Evolutionary conservation across 2,329 filamentous ascomycete species (phyloP).

Genomic region (Epichloe sibirici): DNA sequence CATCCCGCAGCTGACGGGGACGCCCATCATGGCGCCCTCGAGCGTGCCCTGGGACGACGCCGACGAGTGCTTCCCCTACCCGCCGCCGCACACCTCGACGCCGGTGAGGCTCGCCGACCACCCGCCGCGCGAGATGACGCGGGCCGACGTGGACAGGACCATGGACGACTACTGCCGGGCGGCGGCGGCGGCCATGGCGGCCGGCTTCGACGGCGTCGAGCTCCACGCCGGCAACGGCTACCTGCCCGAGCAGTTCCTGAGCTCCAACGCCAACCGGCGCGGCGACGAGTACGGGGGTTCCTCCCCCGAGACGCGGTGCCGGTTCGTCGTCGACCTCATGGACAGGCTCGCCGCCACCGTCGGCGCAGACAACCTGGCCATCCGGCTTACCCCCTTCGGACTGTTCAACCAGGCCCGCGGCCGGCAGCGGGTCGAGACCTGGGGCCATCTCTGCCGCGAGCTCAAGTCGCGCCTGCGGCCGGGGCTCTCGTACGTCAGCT

Average conservation of each 20-base stretch:
- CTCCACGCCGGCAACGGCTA: conserved; percentile 29
- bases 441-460: conserved; percentile 34
- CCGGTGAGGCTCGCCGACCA: conserved; percentile 25
- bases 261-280: conserved; percentile 23
- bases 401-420: conserved; percentile 39
- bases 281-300: conserved; percentile 24
- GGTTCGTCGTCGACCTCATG: conserved; percentile 45
- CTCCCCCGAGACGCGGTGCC: conserved; percentile 21
- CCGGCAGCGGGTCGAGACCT: conserved; percentile 39
- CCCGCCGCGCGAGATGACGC: conserved; percentile 21
- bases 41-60: conserved; percentile 33
- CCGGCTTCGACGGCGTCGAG: conserved; percentile 36
- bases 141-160: conserved; percentile 28
- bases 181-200: conserved; percentile 34
- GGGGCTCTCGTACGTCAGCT: conserved; percentile 39
- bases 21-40: conserved; percentile 23
- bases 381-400: conserved; percentile 35
- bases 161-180: conserved; percentile 18
- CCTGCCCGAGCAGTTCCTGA: conserved; percentile 27
- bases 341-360: conserved; percentile 28
- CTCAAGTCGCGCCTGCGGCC: conserved; percentile 30
- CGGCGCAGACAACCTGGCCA: conserved; percentile 31
- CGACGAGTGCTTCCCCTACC: conserved; percentile 27
- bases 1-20: conserved; percentile 24
- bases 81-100: conserved; percentile 19